Conservation (phyloP, 108 stramenopile genomes). For the Schizochytrium sp. region DNA sequence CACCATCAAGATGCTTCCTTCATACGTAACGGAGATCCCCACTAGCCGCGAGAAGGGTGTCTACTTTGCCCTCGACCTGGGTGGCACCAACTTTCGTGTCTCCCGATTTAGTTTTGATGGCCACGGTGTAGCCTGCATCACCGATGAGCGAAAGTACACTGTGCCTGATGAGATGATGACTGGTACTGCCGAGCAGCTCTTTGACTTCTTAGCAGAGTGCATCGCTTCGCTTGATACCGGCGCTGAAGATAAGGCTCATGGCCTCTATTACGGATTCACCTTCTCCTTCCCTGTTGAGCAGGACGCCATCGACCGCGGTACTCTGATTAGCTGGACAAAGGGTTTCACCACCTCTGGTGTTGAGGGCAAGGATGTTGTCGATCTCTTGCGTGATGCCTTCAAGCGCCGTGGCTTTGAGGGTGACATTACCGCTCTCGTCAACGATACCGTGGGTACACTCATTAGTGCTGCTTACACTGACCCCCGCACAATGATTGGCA, state of each 20-base stretch:
- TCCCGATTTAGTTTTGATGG: constrained; percentile 9
- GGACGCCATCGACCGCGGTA: constrained; percentile 38
- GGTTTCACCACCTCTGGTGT: constrained; percentile 50
- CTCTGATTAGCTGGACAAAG: constrained; percentile 63
- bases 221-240: not conserved
- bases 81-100: constrained; percentile 63
- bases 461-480: constrained; percentile 40
- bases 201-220: constrained; percentile 45
- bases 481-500: constrained; percentile 39
- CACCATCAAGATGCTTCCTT: constrained; percentile 59
- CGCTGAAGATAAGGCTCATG: not conserved
- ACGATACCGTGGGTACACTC: constrained; percentile 65
- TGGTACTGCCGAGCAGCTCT: constrained; percentile 56
- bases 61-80: constrained; percentile 56
- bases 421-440: constrained; percentile 33
- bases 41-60: constrained; percentile 57
- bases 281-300: constrained; percentile 64
- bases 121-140: not conserved
- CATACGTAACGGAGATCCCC: constrained; percentile 25
- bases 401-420: constrained; percentile 19
- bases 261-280: constrained; percentile 26
- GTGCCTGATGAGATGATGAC: constrained; percentile 24
- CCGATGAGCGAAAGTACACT: constrained; percentile 2
- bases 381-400: constrained; percentile 34
- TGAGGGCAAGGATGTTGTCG: constrained; percentile 6